phyloP scores from a whole-genome alignment of 2,329 filamentous ascomycete species.

The Helicocarpus griseus region DNA sequence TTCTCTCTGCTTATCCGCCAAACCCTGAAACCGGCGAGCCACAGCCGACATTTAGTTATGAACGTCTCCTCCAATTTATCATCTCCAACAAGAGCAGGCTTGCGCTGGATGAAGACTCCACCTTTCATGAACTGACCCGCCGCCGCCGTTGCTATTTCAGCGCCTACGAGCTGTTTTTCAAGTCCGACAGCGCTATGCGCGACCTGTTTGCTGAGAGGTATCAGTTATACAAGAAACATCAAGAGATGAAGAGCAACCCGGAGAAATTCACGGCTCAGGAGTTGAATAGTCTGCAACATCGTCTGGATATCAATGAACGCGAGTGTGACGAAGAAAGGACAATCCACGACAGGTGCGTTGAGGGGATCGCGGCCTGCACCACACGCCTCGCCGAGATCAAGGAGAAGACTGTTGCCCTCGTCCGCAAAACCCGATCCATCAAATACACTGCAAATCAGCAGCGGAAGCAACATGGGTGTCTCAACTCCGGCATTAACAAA shows the following conservation, averaged over 20 bases:
- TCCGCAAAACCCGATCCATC: background rate
- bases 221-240: background rate
- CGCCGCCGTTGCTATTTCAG: slow-evolving; percentile 7
- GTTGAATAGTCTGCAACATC: background rate
- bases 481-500: background rate
- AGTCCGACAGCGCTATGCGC: background rate
- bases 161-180: background rate
- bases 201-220: background rate
- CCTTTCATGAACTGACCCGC: slow-evolving; percentile 2
- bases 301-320: background rate
- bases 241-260: background rate
- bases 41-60: slow-evolving; percentile 9
- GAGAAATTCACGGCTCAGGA: background rate
- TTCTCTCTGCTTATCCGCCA: background rate
- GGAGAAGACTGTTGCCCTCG: background rate
- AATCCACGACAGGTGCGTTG: background rate
- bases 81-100: background rate
- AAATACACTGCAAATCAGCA: background rate
- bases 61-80: slow-evolving; percentile 4
- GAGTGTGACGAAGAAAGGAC: background rate
- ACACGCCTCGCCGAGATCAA: background rate
- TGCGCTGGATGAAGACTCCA: background rate
- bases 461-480: background rate
- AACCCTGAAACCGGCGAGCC: slow-evolving; percentile 8
- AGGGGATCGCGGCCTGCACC: background rate